Conservation (phyloP, 106 monocot genomes). For the Dendrobium nobile region DNA sequence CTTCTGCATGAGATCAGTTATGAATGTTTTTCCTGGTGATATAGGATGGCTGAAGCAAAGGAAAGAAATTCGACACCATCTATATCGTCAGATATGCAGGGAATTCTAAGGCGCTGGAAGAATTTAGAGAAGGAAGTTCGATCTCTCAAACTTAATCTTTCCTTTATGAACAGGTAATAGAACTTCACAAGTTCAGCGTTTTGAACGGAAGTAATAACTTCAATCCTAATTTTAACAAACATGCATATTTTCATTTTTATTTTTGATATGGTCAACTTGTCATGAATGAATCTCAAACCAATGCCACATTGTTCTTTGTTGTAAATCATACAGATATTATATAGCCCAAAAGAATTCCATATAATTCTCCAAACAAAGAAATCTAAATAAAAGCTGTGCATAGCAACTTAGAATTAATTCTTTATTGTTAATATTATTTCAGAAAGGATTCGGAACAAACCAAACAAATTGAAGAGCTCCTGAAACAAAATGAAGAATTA, state of each 20-base stretch:
- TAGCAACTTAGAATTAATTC: no score
- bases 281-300: no score
- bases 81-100: conserved; percentile 39
- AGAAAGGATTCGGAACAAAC: conserved; percentile 76
- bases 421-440: conserved; percentile 6
- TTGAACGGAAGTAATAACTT: background rate
- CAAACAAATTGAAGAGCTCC: conserved; percentile 60
- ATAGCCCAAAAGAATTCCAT: no score
- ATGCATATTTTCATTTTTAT: no score
- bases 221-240: no score
- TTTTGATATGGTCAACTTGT: no score
- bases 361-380: no score
- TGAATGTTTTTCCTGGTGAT: conserved; percentile 5
- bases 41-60: conserved; percentile 58
- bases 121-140: conserved; percentile 52
- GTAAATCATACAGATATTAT: no score
- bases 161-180: conserved; percentile 47
- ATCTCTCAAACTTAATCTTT: conserved; percentile 48
- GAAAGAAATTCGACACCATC: conserved; percentile 28
- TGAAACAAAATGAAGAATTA: conserved; percentile 48
- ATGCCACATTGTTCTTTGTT: no score
- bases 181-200: background rate
- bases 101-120: conserved; percentile 38
- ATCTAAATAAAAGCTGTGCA: no score
- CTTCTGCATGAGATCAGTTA: background rate